These are phyloP conservation scores for Neonectria sp. DNA, from an alignment of 2,329 filamentous ascomycete genomes.

Conservation along the genomic window DNA sequence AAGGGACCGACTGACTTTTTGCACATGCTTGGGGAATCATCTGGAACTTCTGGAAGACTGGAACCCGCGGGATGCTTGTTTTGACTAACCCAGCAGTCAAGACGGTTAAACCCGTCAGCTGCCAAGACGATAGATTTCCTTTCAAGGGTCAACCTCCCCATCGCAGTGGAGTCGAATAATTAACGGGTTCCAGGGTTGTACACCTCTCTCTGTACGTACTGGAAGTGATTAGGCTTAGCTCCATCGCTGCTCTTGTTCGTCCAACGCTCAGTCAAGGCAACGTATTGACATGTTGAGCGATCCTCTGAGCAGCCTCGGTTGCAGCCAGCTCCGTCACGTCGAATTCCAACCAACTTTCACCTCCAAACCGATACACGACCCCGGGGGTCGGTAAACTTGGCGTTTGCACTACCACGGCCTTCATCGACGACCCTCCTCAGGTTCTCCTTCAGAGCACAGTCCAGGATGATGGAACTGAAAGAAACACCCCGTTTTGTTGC, in stretches of 20 bases:
- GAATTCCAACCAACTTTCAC: neutral
- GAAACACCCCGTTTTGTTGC: neutral
- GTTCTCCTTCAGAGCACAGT: neutral
- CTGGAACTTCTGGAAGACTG: neutral
- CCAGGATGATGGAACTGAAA: neutral
- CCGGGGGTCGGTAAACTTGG: conserved; percentile 2
- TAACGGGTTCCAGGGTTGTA: neutral
- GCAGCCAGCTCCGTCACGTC: neutral
- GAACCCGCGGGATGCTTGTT: neutral
- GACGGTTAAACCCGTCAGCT: neutral
- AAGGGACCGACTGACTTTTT: neutral
- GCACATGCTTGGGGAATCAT: no score
- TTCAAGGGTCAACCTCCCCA: neutral
- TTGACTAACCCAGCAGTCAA: neutral
- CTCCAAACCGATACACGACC: conserved; percentile 12
- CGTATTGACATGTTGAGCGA: conserved; percentile 1
- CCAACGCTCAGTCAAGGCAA: no score
- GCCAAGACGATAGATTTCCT: neutral
- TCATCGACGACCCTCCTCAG: neutral
- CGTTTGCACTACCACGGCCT: neutral
- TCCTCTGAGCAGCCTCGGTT: neutral
- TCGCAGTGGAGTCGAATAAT: neutral
- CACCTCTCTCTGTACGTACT: neutral
- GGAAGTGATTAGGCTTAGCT: neutral
- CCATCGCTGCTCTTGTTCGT: neutral